phyloP scores from a whole-genome alignment of 2,329 filamentous ascomycete genomes.

The Exophiala oligosperma region DNA sequence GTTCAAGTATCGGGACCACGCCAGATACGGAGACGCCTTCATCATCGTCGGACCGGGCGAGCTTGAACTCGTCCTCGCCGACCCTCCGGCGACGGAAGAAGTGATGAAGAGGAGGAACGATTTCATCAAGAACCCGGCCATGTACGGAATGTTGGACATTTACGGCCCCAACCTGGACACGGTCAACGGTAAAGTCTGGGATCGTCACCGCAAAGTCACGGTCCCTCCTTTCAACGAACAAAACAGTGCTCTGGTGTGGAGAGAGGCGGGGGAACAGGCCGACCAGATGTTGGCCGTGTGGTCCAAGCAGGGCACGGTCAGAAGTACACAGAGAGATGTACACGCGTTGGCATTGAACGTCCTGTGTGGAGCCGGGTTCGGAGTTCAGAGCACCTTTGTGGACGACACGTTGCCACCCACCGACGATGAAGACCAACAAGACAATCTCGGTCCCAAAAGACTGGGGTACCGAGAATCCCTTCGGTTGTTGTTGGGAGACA shows the following conservation, averaged over 20 bases:
- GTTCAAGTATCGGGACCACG: conserved; percentile 11
- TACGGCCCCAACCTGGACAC: conserved; percentile 26
- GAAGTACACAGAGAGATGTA: conserved; percentile 25
- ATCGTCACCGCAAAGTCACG: conserved; percentile 46
- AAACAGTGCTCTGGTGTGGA: conserved; percentile 43
- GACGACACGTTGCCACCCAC: conserved; percentile 6
- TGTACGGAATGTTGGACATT: conserved; percentile 22
- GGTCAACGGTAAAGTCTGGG: conserved; percentile 35
- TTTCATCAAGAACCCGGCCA: conserved; percentile 19
- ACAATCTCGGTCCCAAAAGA: background rate
- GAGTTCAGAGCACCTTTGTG: conserved; percentile 20
- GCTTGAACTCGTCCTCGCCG: conserved; percentile 21
- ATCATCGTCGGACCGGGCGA: conserved; percentile 20
- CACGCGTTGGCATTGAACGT: conserved; percentile 30
- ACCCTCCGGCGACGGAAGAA: conserved; percentile 15
- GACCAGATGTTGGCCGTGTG: conserved; percentile 33
- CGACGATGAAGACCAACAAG: background rate
- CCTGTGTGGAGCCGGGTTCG: conserved; percentile 30
- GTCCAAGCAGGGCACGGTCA: conserved; percentile 14
- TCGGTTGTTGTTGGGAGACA: conserved; percentile 14
- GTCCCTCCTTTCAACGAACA: conserved; percentile 48
- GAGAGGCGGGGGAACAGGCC: conserved; percentile 36
- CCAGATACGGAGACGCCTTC: conserved; percentile 20
- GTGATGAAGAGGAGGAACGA: conserved; percentile 15
- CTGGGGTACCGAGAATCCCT: conserved; percentile 21